Percentiles rank a stretch among this genome's conserved stretches.
These are phyloP conservation scores for Aspergillus terreus DNA, from an alignment of 2,329 filamentous ascomycete species.

Conservation along the genomic window DNA sequence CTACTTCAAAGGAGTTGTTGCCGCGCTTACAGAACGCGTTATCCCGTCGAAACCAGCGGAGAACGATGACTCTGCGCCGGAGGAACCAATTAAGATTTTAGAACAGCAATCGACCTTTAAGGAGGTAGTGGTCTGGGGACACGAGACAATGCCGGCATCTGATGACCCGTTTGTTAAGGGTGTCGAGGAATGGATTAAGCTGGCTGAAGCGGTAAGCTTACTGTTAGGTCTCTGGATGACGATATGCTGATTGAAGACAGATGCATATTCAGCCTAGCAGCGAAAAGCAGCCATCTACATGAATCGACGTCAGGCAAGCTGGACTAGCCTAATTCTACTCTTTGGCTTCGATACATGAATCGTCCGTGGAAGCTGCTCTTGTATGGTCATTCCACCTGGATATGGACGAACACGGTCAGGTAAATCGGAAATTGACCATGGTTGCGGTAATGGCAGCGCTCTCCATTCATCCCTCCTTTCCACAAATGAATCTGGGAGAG, in stretches of 20 bases:
- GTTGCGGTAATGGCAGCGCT: too few relatives aligned
- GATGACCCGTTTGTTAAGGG: slow-evolving; percentile 70
- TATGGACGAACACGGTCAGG: too few relatives aligned
- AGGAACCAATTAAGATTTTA: slow-evolving; percentile 55
- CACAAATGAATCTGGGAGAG: too few relatives aligned
- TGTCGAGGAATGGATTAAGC: slow-evolving; percentile 74
- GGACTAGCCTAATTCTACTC: too few relatives aligned
- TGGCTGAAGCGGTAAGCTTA: slow-evolving; percentile 62
- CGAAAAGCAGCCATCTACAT: slow-evolving; percentile 13
- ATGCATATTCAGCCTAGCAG: slow-evolving; percentile 22
- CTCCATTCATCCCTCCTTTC: too few relatives aligned
- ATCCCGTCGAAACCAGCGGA: slow-evolving; percentile 34
- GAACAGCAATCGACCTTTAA: slow-evolving; percentile 67
- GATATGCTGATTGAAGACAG: slow-evolving; percentile 16
- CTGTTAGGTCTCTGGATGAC: background rate
- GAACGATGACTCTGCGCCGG: slow-evolving; percentile 42
- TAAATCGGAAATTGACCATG: too few relatives aligned
- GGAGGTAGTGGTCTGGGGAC: slow-evolving; percentile 76
- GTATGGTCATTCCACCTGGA: too few relatives aligned
- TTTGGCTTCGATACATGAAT: too few relatives aligned
- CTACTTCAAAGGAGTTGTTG: slow-evolving; percentile 51
- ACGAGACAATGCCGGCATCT: slow-evolving; percentile 63
- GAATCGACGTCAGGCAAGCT: background rate
- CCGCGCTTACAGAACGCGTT: slow-evolving; percentile 45
- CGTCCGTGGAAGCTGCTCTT: too few relatives aligned